Percentiles rank a stretch among this genome's conserved stretches.
These are phyloP conservation scores for Neurospora sp. DNA, from an alignment of 495 filamentous ascomycete species.

Conservation along the genomic window DNA sequence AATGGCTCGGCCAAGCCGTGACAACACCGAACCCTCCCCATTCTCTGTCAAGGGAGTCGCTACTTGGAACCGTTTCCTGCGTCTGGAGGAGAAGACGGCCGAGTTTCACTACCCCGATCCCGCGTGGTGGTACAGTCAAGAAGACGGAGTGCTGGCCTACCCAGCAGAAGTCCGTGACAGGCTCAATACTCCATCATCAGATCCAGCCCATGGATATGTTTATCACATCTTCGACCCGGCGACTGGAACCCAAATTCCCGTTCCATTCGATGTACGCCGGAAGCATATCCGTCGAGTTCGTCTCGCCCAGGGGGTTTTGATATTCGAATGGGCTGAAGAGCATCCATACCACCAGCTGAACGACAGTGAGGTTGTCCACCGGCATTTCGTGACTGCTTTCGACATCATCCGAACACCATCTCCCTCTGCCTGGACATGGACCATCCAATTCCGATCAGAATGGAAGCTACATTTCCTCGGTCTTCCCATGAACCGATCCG, in stretches of 20 bases:
- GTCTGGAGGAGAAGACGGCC: slow-evolving; percentile 31
- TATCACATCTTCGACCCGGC: slow-evolving; percentile 48
- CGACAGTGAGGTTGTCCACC: slow-evolving; percentile 46
- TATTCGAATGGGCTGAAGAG: slow-evolving; percentile 59
- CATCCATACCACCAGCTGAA: slow-evolving; percentile 50
- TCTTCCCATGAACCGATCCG: slow-evolving; percentile 46
- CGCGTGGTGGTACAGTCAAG: slow-evolving; percentile 48
- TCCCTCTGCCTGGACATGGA: slow-evolving; percentile 27
- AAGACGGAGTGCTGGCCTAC: slow-evolving; percentile 49
- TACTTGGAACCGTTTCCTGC: slow-evolving; percentile 47
- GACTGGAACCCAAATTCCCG: slow-evolving; percentile 30
- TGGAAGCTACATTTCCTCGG: slow-evolving; percentile 59
- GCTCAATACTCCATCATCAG: slow-evolving; percentile 17
- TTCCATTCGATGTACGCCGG: slow-evolving; percentile 45
- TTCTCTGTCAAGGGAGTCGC: slow-evolving; percentile 38
- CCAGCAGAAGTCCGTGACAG: slow-evolving; percentile 15
- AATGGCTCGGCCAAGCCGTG: slow-evolving; percentile 9
- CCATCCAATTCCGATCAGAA: slow-evolving; percentile 49
- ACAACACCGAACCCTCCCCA: slow-evolving; percentile 15
- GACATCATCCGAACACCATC: slow-evolving; percentile 31
- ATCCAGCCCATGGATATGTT: slow-evolving; percentile 16
- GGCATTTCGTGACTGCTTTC: slow-evolving; percentile 57
- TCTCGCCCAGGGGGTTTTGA: slow-evolving; percentile 43
- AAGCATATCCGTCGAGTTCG: slow-evolving; percentile 51
- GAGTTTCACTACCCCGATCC: slow-evolving; percentile 44